These are phyloP conservation scores for Dorcoceras hygrometricum DNA, from an alignment of 257 asterid genomes.

Conservation along the genomic window DNA sequence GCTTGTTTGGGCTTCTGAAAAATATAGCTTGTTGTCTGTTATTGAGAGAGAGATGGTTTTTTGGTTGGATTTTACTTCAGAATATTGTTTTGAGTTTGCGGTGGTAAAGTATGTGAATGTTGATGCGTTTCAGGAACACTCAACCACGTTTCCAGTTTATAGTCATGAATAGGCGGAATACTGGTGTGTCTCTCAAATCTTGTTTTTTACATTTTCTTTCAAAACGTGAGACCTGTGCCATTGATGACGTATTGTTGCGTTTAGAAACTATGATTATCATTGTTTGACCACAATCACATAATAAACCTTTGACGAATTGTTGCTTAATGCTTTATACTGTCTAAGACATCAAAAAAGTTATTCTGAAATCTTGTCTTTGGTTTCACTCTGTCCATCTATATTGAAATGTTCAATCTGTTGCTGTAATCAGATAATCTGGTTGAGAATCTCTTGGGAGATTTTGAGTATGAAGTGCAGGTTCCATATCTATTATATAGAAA, in stretches of 20 bases:
- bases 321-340: not conserved
- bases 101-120: not conserved
- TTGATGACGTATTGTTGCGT: slow-evolving; percentile 11
- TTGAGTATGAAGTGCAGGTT: slow-evolving; percentile 79
- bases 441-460: slow-evolving; percentile 85
- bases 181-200: slow-evolving; percentile 43
- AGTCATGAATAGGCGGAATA: slow-evolving; percentile 73
- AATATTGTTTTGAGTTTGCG: slow-evolving; percentile 11
- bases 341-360: not conserved
- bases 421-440: slow-evolving; percentile 70
- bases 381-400: slow-evolving; percentile 10
- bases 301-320: not conserved
- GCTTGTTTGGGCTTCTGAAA: slow-evolving; percentile 5
- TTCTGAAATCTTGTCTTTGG: not conserved
- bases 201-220: slow-evolving; percentile 5
- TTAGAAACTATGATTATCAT: not conserved
- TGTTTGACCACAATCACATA: not conserved
- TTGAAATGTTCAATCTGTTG: slow-evolving; percentile 26
- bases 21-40: not conserved
- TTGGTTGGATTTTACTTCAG: slow-evolving; percentile 14
- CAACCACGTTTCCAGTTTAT: slow-evolving; percentile 82
- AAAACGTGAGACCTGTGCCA: not conserved
- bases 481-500: slow-evolving; percentile 82
- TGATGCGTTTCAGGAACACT: slow-evolving; percentile 51
- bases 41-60: slow-evolving; percentile 23